Percentiles rank a stretch among this genome's conserved stretches.
phyloP scores from a whole-genome alignment of 2,329 filamentous ascomycete species.

The Chaetothyriales sp. region DNA sequence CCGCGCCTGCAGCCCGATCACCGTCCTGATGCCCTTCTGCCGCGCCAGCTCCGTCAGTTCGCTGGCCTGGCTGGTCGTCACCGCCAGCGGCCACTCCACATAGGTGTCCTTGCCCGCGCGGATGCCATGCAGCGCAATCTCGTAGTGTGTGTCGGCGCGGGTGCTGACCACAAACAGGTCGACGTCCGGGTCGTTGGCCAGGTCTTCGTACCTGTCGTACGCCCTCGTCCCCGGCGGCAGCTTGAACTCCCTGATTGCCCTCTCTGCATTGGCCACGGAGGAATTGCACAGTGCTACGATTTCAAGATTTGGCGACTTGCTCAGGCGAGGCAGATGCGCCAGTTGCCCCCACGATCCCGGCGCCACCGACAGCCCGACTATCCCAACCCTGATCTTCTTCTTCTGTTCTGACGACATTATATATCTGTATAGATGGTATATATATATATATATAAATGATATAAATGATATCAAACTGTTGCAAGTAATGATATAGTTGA shows the following conservation, averaged over 20 bases:
- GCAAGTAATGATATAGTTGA: too few species aligned
- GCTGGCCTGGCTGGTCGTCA: constrained; percentile 27
- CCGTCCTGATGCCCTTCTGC: constrained; percentile 23
- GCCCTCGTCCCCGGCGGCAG: constrained; percentile 30
- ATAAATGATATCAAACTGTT: too few species aligned
- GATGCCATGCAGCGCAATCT: constrained; percentile 32
- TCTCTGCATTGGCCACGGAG: constrained; percentile 29
- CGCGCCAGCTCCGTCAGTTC: constrained; percentile 28
- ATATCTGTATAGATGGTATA: too few species aligned
- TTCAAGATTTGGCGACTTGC: constrained; percentile 30
- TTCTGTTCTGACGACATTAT: not conserved
- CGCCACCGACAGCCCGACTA: constrained; percentile 44
- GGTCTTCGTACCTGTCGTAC: constrained; percentile 36
- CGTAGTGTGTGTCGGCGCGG: constrained; percentile 39
- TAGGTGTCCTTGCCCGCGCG: constrained; percentile 39
- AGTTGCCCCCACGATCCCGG: constrained; percentile 39
- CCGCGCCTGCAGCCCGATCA: constrained; percentile 40
- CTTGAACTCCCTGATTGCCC: constrained; percentile 30
- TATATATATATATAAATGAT: too few species aligned
- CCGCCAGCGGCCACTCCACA: constrained; percentile 44
- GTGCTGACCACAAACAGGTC: constrained; percentile 42
- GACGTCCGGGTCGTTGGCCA: constrained; percentile 36
- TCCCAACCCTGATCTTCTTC: constrained; percentile 34
- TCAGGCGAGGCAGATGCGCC: constrained; percentile 46
- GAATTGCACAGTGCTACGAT: constrained; percentile 42